phyloP scores from a whole-genome alignment of 495 filamentous ascomycete genomes.

The Aspergillus incahuasiensis region DNA sequence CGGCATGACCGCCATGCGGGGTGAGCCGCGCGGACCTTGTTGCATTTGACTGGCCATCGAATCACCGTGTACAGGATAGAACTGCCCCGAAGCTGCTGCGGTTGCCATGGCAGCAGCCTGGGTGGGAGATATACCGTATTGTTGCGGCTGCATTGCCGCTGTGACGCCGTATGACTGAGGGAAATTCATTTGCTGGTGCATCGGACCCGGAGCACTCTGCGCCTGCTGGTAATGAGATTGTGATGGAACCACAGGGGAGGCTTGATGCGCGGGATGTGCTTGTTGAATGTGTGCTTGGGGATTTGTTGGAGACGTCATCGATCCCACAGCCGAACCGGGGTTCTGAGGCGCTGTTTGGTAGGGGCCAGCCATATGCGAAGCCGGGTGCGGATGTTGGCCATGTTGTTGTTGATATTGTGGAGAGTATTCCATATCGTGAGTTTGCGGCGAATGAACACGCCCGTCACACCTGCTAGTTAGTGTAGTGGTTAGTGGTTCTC shows the following conservation, averaged over 20 bases:
- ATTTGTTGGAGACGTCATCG: conserved; percentile 50
- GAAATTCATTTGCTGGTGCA: conserved; percentile 51
- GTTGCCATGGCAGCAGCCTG: conserved; percentile 55
- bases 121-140: conserved; percentile 48
- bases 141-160: conserved; percentile 43
- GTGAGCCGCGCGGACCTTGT: conserved; percentile 45
- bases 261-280: conserved; percentile 45
- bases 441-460: conserved; percentile 16
- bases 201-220: conserved; percentile 42
- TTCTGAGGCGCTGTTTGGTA: conserved; percentile 47
- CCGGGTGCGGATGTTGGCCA: conserved; percentile 50
- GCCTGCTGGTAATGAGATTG: conserved; percentile 48
- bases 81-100: conserved; percentile 51
- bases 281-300: conserved; percentile 50
- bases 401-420: conserved; percentile 53
- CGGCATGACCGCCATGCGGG: conserved; percentile 45
- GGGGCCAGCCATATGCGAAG: conserved; percentile 45
- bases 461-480: conserved; percentile 29
- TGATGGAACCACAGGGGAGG: conserved; percentile 51
- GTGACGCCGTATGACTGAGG: conserved; percentile 48
- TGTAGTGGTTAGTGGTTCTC: conserved; percentile 21
- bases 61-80: conserved; percentile 46
- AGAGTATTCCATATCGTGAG: conserved; percentile 50
- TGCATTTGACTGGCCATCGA: conserved; percentile 46
- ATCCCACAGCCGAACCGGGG: conserved; percentile 40